Conservation (phyloP, 2,329 filamentous ascomycete genomes). For the Didymella pomorum region DNA sequence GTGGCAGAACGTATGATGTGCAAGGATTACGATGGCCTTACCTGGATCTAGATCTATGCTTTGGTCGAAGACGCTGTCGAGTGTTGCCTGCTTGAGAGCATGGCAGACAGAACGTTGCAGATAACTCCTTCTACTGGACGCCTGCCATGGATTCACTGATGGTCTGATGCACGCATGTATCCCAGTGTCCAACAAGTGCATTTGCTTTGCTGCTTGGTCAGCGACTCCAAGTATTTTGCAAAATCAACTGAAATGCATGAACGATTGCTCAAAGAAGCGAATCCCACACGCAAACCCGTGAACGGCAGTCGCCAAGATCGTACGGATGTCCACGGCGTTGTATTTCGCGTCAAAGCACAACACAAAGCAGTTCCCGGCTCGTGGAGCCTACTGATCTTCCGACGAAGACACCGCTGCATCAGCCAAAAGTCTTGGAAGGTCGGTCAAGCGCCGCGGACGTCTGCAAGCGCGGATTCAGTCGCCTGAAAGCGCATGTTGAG, state of each 20-base stretch:
- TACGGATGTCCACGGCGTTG: slow-evolving; percentile 14
- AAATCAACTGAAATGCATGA: neutral
- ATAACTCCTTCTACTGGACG: neutral
- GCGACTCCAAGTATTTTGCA: neutral
- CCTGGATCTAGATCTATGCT: slow-evolving; percentile 1
- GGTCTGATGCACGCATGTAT: neutral
- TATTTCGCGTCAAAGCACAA: slow-evolving; percentile 4
- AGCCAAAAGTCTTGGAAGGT: slow-evolving; percentile 18
- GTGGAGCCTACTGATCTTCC: slow-evolving; percentile 14
- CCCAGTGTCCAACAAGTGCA: neutral
- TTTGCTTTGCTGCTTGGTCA: neutral
- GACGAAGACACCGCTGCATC: slow-evolving; percentile 7
- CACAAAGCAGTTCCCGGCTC: slow-evolving; percentile 11
- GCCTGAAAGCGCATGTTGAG: slow-evolving; percentile 15
- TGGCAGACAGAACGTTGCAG: neutral
- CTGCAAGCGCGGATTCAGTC: slow-evolving; percentile 14
- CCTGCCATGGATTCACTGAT: neutral
- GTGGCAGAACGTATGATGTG: slow-evolving; percentile 10
- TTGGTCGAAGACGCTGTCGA: neutral
- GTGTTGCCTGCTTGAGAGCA: neutral
- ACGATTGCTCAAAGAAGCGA: neutral
- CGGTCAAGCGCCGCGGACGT: slow-evolving; percentile 9
- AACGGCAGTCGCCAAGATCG: slow-evolving; percentile 3
- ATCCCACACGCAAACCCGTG: neutral
- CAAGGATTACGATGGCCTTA: neutral